Conservation (phyloP, 2,329 filamentous ascomycete genomes). For the Ceratocystis lukuohia region DNA sequence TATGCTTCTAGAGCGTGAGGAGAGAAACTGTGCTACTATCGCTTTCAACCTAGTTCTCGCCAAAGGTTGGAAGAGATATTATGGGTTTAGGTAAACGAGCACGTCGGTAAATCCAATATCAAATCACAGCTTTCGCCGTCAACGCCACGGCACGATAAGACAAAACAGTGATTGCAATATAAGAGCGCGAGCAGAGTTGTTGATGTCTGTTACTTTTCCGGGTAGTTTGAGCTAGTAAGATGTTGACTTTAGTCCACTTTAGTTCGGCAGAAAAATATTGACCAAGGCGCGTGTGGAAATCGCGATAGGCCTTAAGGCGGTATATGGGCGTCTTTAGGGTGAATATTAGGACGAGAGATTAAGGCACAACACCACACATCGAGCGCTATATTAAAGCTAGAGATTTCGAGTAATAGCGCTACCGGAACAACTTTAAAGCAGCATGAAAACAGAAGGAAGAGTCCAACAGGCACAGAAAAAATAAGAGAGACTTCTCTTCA, state of each 20-base stretch:
- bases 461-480: background rate
- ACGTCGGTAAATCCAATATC: background rate
- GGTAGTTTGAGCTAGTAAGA: background rate
- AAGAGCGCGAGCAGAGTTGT: background rate
- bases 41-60: no score
- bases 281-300: background rate
- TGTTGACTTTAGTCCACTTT: background rate
- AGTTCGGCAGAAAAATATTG: background rate
- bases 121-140: background rate
- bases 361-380: no score
- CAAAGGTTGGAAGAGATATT: background rate
- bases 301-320: background rate
- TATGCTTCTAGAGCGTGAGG: background rate
- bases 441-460: background rate
- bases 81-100: background rate
- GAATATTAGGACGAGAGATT: no score
- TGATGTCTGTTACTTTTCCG: background rate
- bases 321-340: no score
- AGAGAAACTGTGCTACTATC: no score
- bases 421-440: background rate
- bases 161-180: background rate
- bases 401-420: background rate
- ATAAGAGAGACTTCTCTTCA: conserved; percentile 6
- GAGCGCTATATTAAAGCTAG: no score
- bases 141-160: background rate